These are phyloP conservation scores for Eucalyptus cloeziana DNA, from an alignment of 345 rosid genomes.

Conservation along the genomic window DNA sequence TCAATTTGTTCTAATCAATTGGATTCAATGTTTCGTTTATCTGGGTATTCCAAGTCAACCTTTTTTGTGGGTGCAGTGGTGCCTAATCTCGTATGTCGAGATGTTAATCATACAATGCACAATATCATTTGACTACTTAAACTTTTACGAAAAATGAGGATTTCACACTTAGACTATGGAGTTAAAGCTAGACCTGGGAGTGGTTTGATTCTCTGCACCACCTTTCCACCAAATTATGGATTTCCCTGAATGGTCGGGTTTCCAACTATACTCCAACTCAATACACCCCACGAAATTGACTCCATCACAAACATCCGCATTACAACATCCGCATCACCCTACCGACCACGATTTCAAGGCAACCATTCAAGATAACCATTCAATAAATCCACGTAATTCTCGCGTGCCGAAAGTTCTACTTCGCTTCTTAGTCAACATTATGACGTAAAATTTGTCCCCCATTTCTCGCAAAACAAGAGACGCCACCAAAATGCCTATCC, in stretches of 20 bases:
- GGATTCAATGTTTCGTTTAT: neutral
- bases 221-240: neutral
- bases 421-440: neutral
- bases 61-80: neutral
- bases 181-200: neutral
- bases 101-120: neutral
- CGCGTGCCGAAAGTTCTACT: neutral
- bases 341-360: neutral
- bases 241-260: neutral
- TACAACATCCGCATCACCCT: neutral
- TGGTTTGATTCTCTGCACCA: neutral
- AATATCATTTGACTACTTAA: rapidly evolving
- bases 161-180: neutral
- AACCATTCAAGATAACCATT: neutral
- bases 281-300: neutral
- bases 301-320: neutral
- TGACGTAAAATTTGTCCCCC: neutral
- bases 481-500: neutral
- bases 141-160: neutral
- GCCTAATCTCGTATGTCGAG: neutral
- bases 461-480: neutral
- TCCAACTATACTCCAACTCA: neutral
- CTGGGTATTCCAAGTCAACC: rapidly evolving
- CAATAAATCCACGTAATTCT: neutral
- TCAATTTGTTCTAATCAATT: neutral